These are phyloP conservation scores for Bruguiera parviflora DNA, from an alignment of 345 rosid genomes.

Conservation along the genomic window DNA sequence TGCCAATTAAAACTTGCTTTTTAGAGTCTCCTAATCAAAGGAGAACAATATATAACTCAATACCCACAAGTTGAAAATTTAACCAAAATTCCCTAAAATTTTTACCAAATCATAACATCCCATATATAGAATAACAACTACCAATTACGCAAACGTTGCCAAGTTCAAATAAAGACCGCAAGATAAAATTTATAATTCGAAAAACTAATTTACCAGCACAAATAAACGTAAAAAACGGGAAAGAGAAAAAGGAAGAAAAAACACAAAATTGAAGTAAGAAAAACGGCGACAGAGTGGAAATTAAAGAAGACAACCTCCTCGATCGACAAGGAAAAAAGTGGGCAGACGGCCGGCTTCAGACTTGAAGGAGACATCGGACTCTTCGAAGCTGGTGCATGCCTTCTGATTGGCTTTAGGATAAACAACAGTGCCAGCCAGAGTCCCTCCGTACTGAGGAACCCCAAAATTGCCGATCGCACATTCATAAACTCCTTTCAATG, in stretches of 20 bases:
- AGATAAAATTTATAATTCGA: no score
- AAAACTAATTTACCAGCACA: no score
- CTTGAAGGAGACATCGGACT: slow-evolving; percentile 40
- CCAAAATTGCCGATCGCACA: slow-evolving; percentile 74
- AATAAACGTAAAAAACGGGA: no score
- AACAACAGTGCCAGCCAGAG: slow-evolving; percentile 48
- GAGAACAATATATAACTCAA: no score
- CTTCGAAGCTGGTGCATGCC: slow-evolving; percentile 47
- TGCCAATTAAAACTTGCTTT: no score
- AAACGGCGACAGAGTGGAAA: slow-evolving; percentile 2
- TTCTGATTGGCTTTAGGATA: slow-evolving; percentile 50
- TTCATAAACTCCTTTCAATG: slow-evolving; percentile 51
- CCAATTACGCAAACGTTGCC: no score
- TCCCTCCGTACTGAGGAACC: slow-evolving; percentile 69
- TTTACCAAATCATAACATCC: no score
- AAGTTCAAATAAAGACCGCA: no score
- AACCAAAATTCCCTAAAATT: no score
- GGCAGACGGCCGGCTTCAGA: slow-evolving; percentile 48
- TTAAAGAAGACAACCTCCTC: slow-evolving; percentile 48
- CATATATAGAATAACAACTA: no score
- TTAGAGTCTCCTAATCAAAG: no score
- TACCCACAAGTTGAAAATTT: no score
- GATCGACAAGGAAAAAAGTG: slow-evolving; percentile 56
- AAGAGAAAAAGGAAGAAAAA: background rate
- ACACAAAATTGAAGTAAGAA: background rate